Evolutionary conservation across 345 rosid genomes (phyloP), one percentile per base, ranked within the genome.

Genomic region (Linum usitatissimum): DNA sequence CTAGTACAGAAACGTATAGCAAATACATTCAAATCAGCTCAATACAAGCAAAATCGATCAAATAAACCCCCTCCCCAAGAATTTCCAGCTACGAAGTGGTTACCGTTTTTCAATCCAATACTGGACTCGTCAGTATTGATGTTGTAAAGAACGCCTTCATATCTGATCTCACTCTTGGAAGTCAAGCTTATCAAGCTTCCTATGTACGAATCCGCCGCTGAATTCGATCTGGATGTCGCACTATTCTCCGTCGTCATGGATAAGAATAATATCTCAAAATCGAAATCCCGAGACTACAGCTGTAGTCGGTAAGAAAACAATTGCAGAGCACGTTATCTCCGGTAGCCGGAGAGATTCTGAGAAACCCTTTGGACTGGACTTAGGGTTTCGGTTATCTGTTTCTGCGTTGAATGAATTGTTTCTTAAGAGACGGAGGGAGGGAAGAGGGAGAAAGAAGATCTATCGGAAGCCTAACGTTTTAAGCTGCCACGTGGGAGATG

Each of bases 181-280:
- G 98, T 91, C 81, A 91, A 77, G 74, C 96, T 91, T 53, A 88
- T 91, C 85, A 86, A 82, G 85, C 98, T 91, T 69, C 98, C 98
- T 39, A 91, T 79, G 80, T 91, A 91, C 30, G 98, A 86, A 76
- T 91, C 98, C 40, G 90, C 92, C 64, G 88, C 73, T 61, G 77
- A 49, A 73, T 57, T 73, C n/a, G 73, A 65, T 62, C 90, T 67
- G 57, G 80, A 77, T 67, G 84, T 73, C 71, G 93, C 56, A 34
- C 81, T 64, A 63, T 62, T 81, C 60, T 84, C 93, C 54, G 89
- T 71, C 68, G 87, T 83, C 95, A 86, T 87, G 59, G 6, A 18
- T 28, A 45, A 45, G 51, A 45, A 45, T 5, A 45, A 45, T 45
- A 45, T 45, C 51, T 45, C 51, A 45, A 45, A 45, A 45, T 45